A percentile compares a stretch with the other conserved stretches of the same genome.
Conservation (phyloP, 2,329 filamentous ascomycete genomes). For the Dothiorella sarmentorum region DNA sequence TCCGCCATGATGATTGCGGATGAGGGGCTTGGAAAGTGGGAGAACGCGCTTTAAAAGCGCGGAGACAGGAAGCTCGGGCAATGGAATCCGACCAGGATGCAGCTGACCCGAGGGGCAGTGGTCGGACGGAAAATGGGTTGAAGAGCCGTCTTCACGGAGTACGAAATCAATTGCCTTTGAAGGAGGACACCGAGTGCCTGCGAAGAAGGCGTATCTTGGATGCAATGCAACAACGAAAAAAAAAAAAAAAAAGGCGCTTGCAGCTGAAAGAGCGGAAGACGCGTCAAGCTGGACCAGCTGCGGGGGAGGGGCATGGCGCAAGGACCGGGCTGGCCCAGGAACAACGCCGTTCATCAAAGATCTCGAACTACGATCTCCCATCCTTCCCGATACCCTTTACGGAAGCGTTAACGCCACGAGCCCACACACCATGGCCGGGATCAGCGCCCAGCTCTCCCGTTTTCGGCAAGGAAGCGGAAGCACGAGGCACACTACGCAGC, state of each 20-base stretch:
- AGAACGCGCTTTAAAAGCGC: neutral
- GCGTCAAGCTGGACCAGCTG: constrained; percentile 6
- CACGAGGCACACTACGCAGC: neutral
- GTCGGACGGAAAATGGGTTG: neutral
- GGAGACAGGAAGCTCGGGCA: neutral
- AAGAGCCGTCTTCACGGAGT: neutral
- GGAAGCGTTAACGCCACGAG: neutral
- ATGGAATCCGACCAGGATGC: constrained; percentile 7
- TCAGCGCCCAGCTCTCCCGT: neutral
- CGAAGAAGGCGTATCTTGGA: neutral
- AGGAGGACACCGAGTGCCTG: neutral
- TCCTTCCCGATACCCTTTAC: neutral
- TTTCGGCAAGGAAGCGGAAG: neutral
- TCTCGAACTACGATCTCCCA: constrained; percentile 9
- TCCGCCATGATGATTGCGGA: constrained; percentile 25
- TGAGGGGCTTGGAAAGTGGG: neutral
- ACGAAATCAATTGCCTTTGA: too few species aligned
- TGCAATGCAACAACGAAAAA: neutral
- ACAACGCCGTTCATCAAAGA: neutral
- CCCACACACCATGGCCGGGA: neutral
- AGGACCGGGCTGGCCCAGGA: neutral
- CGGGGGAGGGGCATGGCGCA: constrained; percentile 9
- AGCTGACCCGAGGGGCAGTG: neutral
- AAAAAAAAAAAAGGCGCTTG: neutral
- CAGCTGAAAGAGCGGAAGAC: neutral